Evolutionary conservation across 352 stramenopile genomes (phyloP), one percentile per base, ranked within the genome.

Genomic region (Globisporangium yorkense): DNA sequence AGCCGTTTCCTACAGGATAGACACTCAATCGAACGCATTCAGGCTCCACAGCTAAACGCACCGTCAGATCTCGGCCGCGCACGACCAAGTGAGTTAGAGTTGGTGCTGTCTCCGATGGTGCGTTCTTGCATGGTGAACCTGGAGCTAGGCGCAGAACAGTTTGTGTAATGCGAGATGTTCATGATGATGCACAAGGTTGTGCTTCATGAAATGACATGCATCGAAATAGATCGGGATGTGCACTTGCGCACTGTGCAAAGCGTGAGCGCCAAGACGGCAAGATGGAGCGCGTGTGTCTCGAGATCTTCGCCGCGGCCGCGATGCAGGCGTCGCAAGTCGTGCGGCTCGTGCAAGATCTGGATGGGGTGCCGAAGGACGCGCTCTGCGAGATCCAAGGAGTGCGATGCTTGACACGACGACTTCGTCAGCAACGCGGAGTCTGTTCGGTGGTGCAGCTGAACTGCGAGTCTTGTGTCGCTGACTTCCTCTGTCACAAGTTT

Each of bases 401-500:
- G n/a, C 49, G 43, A 24, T 15, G 43, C 10, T 12, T 16, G 18
- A 24, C 40, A n/a, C 51, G 48, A 10, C 24, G 48, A 15, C 44
- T 41, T 39, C 50, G 43, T 2, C 47, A 64, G 12, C 39, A 37
- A 37, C 21, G 37, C 16, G 31, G 46, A 8, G 47, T 59, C n/a
- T 60, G 45, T 13, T 64, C 54, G 12, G 46, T 48, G 10, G 70
- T 77, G 0, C 66, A 77, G 9, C 54, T 88, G 45, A 70, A 41
- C 39, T 89, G 78, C 45, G 78, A 85, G 13, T 55, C 66, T 5
- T 45, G 13, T 0, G 73, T 91, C n/a, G 70, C 73, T 2, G 67
- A 66, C 5, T 88, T 88, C 62, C 61, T 91, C 2, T 88, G 74
- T 59, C 61, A 80, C 18, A 80, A 78, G 24, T 91, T 91, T 51